Evolutionary conservation across 2,329 filamentous ascomycete genomes (phyloP).

Genomic region (Ramularia collo-cygni): DNA sequence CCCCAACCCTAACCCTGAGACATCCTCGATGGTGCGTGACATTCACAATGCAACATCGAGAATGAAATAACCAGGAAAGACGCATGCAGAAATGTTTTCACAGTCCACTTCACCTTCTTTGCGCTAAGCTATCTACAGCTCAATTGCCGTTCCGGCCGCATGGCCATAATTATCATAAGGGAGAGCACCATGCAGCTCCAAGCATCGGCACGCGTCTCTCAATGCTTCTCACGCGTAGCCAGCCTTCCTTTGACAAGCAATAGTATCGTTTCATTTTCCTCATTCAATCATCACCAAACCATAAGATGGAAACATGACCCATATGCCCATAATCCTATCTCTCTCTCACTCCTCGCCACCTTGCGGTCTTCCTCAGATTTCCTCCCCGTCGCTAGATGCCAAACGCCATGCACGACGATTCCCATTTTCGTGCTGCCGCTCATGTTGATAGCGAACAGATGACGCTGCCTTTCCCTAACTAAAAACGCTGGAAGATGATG

Average conservation of each 20-base stretch:
- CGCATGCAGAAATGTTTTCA: not conserved
- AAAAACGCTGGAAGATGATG: slow-evolving; percentile 20
- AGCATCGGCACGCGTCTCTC: too few species aligned
- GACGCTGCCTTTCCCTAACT: slow-evolving; percentile 17
- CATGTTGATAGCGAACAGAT: slow-evolving; percentile 31
- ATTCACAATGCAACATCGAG: too few species aligned
- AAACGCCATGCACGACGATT: slow-evolving; percentile 16
- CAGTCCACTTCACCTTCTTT: not conserved
- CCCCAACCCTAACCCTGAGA: too few species aligned
- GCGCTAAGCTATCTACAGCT: slow-evolving; percentile 1
- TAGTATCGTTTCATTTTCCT: slow-evolving; percentile 4
- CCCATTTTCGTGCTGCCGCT: slow-evolving; percentile 26
- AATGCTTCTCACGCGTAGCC: too few species aligned
- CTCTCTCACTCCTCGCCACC: not conserved
- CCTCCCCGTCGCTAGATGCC: not conserved
- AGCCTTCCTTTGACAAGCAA: too few species aligned
- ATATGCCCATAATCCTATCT: slow-evolving; percentile 1
- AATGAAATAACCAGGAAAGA: too few species aligned
- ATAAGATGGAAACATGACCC: not conserved
- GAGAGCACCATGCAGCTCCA: too few species aligned
- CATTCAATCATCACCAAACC: not conserved
- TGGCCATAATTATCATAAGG: not conserved
- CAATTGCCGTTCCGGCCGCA: not conserved
- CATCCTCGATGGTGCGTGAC: too few species aligned
- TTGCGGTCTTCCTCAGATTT: not conserved